Conservation (phyloP, 1,284 basidiomycete species). For the Puccinia novopanici region DNA sequence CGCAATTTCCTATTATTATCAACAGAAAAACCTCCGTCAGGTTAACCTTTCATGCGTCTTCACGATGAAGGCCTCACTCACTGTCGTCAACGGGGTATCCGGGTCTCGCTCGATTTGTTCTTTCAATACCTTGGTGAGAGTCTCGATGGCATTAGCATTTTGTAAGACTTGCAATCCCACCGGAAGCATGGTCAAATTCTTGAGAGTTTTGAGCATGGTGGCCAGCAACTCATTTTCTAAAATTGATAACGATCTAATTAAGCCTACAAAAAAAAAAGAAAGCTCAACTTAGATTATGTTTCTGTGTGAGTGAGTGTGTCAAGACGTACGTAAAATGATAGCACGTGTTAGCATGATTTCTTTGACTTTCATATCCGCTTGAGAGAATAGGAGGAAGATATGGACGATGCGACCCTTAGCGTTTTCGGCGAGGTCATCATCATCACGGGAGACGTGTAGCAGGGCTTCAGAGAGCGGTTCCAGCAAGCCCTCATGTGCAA, state of each 20-base stretch:
- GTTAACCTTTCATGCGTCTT: not conserved
- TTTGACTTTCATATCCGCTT: conserved; percentile 86
- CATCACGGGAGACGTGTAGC: conserved; percentile 78
- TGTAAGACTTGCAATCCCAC: conserved; percentile 87
- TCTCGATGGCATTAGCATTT: conserved; percentile 91
- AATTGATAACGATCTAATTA: conserved; percentile 75
- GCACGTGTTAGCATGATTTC: conserved; percentile 85
- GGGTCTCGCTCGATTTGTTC: conserved; percentile 70
- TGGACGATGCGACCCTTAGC: conserved; percentile 86
- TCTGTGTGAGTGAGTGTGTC: too few relatives aligned
- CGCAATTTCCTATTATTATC: conserved; percentile 73
- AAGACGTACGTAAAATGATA: conserved; percentile 76
- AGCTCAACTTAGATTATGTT: too few relatives aligned
- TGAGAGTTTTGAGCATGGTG: conserved; percentile 87
- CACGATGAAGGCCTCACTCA: conserved; percentile 60
- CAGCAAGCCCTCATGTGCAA: conserved; percentile 88
- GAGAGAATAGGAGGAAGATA: conserved; percentile 87
- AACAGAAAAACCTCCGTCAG: conserved; percentile 29
- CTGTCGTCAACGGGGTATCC: conserved; percentile 70
- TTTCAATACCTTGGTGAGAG: conserved; percentile 78
- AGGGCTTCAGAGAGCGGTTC: conserved; percentile 89
- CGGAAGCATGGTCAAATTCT: conserved; percentile 90
- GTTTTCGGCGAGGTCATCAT: conserved; percentile 65
- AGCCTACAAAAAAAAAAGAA: conserved; percentile 65
- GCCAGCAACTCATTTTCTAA: conserved; percentile 81